Conservation (phyloP, 495 filamentous ascomycete genomes). For the Aspergillus coremiiformis region DNA sequence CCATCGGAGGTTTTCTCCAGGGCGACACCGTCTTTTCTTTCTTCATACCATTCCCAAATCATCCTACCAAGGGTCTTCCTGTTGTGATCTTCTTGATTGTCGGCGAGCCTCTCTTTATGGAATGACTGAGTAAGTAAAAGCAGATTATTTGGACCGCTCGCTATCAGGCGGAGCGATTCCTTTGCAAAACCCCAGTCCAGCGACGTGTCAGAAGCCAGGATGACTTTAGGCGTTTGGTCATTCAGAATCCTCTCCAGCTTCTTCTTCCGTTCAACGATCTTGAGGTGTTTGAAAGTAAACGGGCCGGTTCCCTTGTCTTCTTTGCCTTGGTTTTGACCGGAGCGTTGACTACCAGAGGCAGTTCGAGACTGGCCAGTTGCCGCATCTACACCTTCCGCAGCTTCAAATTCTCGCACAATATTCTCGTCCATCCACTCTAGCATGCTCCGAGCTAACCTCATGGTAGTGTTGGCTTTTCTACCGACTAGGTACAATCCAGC, state of each 20-base stretch:
- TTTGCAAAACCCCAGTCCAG: constrained; percentile 94
- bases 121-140: constrained; percentile 72
- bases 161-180: constrained; percentile 68
- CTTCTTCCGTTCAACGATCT: constrained; percentile 67
- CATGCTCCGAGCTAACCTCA: constrained; percentile 88
- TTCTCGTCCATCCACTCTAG: constrained; percentile 98
- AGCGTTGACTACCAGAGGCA: constrained; percentile 28
- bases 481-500: constrained; percentile 77
- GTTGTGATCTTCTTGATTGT: constrained; percentile 26
- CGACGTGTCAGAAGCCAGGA: constrained; percentile 83
- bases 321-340: constrained; percentile 30
- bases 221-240: constrained; percentile 56
- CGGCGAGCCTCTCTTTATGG: constrained; percentile 35
- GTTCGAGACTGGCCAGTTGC: constrained; percentile 39
- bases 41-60: constrained; percentile 69
- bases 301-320: constrained; percentile 54
- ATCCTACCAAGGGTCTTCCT: constrained; percentile 45
- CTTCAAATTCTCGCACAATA: constrained; percentile 86
- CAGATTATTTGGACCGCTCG: constrained; percentile 67
- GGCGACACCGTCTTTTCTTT: constrained; percentile 55
- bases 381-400: constrained; percentile 48
- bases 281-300: constrained; percentile 84
- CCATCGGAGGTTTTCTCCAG: constrained; percentile 50
- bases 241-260: constrained; percentile 59
- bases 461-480: constrained; percentile 69